Percentiles rank a stretch among this genome's conserved stretches.
Conservation (phyloP, 495 filamentous ascomycete genomes). For the Penicillium lagena region DNA sequence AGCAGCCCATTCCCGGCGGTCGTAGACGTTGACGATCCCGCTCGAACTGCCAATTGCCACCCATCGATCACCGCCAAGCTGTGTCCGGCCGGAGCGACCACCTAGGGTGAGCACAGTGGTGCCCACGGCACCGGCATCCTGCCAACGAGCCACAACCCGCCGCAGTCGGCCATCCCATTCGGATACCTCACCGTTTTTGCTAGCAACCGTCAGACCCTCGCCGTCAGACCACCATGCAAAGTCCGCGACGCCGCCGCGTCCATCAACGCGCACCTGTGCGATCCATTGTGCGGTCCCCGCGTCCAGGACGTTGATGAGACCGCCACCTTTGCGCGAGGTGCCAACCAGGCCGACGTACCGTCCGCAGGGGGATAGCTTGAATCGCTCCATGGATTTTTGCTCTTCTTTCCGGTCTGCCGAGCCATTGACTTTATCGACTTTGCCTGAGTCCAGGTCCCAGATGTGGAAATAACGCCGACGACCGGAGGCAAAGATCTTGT, state of each 20-base stretch:
- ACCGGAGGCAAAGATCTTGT: constrained; percentile 72
- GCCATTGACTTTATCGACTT: constrained; percentile 79
- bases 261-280: constrained; percentile 73
- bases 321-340: constrained; percentile 72
- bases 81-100: constrained; percentile 47
- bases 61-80: constrained; percentile 80
- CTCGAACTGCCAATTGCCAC: constrained; percentile 77
- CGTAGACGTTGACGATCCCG: constrained; percentile 90
- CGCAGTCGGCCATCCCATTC: constrained; percentile 69
- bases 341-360: constrained; percentile 76
- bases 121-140: constrained; percentile 83
- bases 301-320: constrained; percentile 79
- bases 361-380: constrained; percentile 80
- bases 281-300: constrained; percentile 83
- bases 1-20: constrained; percentile 58
- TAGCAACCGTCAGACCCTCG: constrained; percentile 67
- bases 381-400: constrained; percentile 84
- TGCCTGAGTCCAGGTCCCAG: constrained; percentile 80
- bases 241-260: constrained; percentile 75
- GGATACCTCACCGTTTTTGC: constrained; percentile 85
- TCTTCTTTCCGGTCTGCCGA: constrained; percentile 60
- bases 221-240: constrained; percentile 87
- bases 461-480: constrained; percentile 87
- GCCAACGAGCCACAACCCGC: constrained; percentile 72
- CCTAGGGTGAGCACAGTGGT: constrained; percentile 77